Conservation (phyloP, 73 alveolate species). For the Paramecium tetraurelia region DNA sequence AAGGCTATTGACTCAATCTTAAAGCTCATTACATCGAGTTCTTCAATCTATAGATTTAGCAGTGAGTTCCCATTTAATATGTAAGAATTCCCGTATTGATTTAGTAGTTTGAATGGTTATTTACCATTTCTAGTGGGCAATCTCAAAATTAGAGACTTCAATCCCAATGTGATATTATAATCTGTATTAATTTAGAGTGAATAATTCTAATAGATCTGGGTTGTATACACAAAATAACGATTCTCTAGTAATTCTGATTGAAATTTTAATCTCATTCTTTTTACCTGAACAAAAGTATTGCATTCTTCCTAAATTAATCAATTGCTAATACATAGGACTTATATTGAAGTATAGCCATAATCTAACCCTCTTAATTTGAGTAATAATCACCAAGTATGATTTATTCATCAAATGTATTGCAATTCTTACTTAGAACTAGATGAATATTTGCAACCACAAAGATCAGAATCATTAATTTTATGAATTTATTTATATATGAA, state of each 20-base stretch:
- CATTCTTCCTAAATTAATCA: not conserved
- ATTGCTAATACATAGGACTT: not conserved
- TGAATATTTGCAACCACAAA: not conserved
- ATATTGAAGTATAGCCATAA: not conserved
- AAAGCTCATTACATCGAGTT: not conserved
- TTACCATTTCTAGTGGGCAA: not conserved
- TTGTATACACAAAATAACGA: not conserved
- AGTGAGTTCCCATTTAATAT: not conserved
- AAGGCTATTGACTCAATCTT: not conserved
- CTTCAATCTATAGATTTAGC: not conserved
- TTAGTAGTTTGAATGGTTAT: not conserved
- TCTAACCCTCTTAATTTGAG: not conserved
- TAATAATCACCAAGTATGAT: not conserved
- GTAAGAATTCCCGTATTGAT: not conserved
- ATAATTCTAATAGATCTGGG: not conserved
- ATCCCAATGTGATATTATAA: not conserved
- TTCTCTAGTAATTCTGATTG: not conserved
- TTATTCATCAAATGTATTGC: not conserved
- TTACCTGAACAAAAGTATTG: not conserved
- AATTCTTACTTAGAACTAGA: not conserved
- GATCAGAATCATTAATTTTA: not conserved
- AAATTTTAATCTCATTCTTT: not conserved
- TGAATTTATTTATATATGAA: not conserved
- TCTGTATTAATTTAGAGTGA: not conserved
- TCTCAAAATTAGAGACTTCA: not conserved